Percentiles rank a stretch among this genome's conserved stretches.
These are phyloP conservation scores for Ogataea paraovalis DNA, from an alignment of 805 yeast genomes.

Conservation along the genomic window DNA sequence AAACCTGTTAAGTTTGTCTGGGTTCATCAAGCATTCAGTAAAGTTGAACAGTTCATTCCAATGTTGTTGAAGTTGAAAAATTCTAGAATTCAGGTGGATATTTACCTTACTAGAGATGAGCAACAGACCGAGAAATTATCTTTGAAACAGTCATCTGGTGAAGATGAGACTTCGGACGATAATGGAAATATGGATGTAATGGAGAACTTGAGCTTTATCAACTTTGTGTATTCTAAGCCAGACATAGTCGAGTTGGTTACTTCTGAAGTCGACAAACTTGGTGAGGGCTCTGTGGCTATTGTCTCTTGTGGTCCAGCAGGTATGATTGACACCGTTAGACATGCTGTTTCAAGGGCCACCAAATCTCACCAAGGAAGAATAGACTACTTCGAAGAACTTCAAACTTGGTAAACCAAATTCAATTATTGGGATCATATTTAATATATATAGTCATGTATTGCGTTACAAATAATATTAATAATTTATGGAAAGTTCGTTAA, in stretches of 20 bases:
- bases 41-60: conserved; percentile 42
- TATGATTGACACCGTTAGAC: conserved; percentile 50
- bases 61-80: conserved; percentile 33
- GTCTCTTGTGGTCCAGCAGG: conserved; percentile 44
- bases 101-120: conserved; percentile 37
- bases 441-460: no score
- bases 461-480: no score
- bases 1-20: conserved; percentile 47
- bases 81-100: conserved; percentile 25
- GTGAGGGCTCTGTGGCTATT: conserved; percentile 37
- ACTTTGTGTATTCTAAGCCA: conserved; percentile 40
- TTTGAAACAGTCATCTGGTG: conserved; percentile 8
- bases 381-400: conserved; percentile 72
- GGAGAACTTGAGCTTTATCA: conserved; percentile 25
- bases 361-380: conserved; percentile 44
- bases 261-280: conserved; percentile 30
- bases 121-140: conserved; percentile 6
- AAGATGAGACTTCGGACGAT: not conserved
- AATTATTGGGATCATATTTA: no score
- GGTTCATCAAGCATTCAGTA: conserved; percentile 50
- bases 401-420: conserved; percentile 61
- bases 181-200: not conserved
- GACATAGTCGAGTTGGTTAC: conserved; percentile 29
- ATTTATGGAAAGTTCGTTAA: no score
- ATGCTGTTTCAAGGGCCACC: conserved; percentile 40